Evolutionary conservation across 441 rosid genomes (phyloP), one percentile per base, ranked within the genome.

Genomic region (Bruguiera hainesii): DNA sequence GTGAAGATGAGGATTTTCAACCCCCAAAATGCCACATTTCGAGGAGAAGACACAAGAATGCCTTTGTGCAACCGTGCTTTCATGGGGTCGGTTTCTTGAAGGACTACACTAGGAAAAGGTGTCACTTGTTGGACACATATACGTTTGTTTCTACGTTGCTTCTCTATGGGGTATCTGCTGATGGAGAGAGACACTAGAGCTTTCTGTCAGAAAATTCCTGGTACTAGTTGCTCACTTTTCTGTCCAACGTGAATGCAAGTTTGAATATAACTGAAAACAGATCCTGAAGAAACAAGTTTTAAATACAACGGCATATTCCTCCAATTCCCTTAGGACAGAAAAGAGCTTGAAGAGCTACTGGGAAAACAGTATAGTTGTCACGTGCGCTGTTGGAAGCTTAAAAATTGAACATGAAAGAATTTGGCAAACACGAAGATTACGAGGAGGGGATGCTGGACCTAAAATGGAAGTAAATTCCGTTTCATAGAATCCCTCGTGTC

Each of bases 41-140:
- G 63, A 19, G 55, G 55, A 19, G 8, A 50, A 50, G 21, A 19
- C 55, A 19, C 55, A 50, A 18, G 0, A 7, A 51, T n/a, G 10
- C 85, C 1, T 75, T 87, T 97, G 64, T 52, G 56, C 21, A 56
- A 70, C 9, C 64, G 63, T 67, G 48, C 28, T 9, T 53, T 64
- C 66, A 10, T 57, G 64, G 51, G 55, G 74, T 84, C 72, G 83
- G 69, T 84, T 79, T 65, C 85, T 79, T 80, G 74, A 64, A 60
- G 31, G 60, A 28, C 50, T 23, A 33, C 68, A 31, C 7, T 9
- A 71, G 61, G 77, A 59, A 28, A 75, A 64, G 63, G 68, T 69
- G 50, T 67, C 46, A 53, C 57, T 63, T 67, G 0, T 11, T n/a
- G 15, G 18, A 58, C 56, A 37, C 16, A 7, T 66, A 49, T 31